A percentile compares a stretch with the other conserved stretches of the same genome.
phyloP scores from a whole-genome alignment of 106 monocot species.

The Dendrobium catenatum region DNA sequence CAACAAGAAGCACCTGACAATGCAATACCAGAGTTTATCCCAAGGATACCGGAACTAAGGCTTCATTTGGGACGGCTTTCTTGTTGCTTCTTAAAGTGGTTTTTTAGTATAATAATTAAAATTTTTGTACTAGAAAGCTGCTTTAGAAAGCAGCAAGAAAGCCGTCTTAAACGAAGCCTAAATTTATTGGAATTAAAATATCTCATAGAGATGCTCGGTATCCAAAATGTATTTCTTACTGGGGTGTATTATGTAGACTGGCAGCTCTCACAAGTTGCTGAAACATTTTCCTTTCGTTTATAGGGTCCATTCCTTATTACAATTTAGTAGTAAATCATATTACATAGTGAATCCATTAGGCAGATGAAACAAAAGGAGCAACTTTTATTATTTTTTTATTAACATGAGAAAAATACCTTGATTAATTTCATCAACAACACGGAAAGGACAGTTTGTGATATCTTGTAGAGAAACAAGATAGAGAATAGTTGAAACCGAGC shows the following conservation, averaged over 20 bases:
- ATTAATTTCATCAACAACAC: constrained; percentile 98
- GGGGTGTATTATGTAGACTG: constrained; percentile 83
- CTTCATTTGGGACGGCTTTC: too few relatives aligned
- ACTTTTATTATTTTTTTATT: neutral
- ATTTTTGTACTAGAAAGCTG: too few relatives aligned
- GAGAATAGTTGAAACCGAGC: constrained; percentile 97
- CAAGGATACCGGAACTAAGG: neutral
- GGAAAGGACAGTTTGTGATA: constrained; percentile 98
- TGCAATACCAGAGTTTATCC: neutral
- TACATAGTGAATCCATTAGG: neutral
- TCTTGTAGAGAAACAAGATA: constrained; percentile 97
- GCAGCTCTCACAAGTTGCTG: constrained; percentile 98
- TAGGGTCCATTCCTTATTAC: constrained; percentile 83
- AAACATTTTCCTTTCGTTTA: constrained; percentile 99
- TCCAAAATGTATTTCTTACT: constrained; percentile 41
- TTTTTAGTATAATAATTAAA: too few relatives aligned
- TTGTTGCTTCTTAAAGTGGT: too few relatives aligned
- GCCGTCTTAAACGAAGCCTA: neutral
- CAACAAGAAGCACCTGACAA: constrained; percentile 78
- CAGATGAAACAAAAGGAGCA: neutral
- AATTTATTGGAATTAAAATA: neutral
- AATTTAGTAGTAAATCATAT: neutral
- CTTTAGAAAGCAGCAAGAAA: too few relatives aligned
- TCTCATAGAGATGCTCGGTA: neutral
- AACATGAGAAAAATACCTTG: constrained; percentile 43